These are phyloP conservation scores for Coemansia sp. DNA, from an alignment of 192 early-diverging fungal species.

Conservation along the genomic window DNA sequence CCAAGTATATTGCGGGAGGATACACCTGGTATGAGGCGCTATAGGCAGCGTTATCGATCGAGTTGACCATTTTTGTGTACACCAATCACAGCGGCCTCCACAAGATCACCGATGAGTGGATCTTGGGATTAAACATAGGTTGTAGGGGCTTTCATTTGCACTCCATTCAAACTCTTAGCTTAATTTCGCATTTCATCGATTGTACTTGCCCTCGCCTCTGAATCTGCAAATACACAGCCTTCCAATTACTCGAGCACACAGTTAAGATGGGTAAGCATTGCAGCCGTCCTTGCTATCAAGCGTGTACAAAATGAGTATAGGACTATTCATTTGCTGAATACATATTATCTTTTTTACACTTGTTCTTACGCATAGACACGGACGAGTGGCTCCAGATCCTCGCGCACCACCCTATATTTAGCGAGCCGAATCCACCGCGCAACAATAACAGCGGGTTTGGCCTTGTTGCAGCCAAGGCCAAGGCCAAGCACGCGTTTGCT, in stretches of 20 bases:
- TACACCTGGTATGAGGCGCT: no score
- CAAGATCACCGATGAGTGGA: no score
- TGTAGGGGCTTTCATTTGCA: no score
- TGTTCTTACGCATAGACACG: constrained; percentile 20
- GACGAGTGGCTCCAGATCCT: constrained; percentile 54
- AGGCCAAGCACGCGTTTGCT: neutral
- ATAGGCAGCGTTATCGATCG: no score
- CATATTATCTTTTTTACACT: neutral
- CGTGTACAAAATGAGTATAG: constrained; percentile 3
- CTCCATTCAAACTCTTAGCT: neutral
- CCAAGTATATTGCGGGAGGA: no score
- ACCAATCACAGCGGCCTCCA: no score
- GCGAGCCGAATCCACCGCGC: neutral
- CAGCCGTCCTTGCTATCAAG: neutral
- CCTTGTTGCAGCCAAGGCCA: neutral
- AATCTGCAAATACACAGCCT: no score
- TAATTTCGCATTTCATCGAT: neutral
- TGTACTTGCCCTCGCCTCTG: no score
- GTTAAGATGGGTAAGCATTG: neutral
- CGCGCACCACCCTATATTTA: constrained; percentile 44
- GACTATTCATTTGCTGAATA: neutral
- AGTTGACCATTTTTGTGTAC: no score
- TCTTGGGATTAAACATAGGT: no score
- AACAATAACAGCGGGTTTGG: neutral
- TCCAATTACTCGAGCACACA: neutral